Base-by-base conservation (phyloP, 1,284 basidiomycete species). In the Termitomyces sp. region DNA sequence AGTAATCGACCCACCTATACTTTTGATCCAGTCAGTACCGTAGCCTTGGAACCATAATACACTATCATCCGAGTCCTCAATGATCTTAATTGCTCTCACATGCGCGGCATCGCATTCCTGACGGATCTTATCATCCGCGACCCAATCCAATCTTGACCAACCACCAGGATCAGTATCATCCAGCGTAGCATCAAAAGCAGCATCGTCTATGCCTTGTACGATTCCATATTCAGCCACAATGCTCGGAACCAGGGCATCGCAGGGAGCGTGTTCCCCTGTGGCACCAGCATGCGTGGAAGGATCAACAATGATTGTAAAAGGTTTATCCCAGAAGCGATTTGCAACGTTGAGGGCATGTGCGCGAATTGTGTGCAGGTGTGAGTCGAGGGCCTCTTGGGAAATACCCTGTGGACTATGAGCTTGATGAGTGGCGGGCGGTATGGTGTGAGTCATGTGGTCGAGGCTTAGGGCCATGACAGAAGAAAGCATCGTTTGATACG, bases 321-420 rank as follows among this genome's bases (percentile, higher is more conserved):
- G 81, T 73, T 98, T 98, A 76, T 99, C 96, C 70, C 89, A 93
- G 84, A 94, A 98, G 44, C 96, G 80, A 67, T 98, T 98, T 53
- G 82, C 78, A 2, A 86, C 84, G 54, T 84, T 84, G 57, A 78
- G 72, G 4, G 65, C 53, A 7, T 88, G 86, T 0, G 84, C 84
- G 40, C 90, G 87, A 53, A 86, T 78, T 61, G 89, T 86, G 63
- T 85, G 83, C 15, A 97, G 79, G 65, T 96, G 92, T 1, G 87
- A 83, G 63, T 93, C 86, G 48, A 94, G 75, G 46, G 67, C 21
- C 52, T 66, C 62, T 70, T 77, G 68, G 13, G 62, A 62, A 58
- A 66, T 56, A 88, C 73, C 67, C 57, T 74, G 66, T 1, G 77
- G 70, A 47, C 65, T 34, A 58, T 66, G 61, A 64, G 67, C 61